phyloP scores from a whole-genome alignment of 495 filamentous ascomycete genomes.

The Schizothecium vesticola region DNA sequence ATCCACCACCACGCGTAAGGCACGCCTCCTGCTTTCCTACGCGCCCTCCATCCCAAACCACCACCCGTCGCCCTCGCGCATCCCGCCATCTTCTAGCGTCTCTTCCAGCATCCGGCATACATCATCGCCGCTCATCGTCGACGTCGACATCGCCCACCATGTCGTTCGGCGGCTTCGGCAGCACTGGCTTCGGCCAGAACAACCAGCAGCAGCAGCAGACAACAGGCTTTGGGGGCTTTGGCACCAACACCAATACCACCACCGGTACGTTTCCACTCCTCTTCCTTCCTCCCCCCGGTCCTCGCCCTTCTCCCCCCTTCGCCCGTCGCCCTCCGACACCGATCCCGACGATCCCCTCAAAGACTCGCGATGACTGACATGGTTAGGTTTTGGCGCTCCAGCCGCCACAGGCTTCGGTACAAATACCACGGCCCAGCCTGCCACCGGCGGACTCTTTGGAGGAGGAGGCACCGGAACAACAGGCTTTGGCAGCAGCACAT shows the following conservation, averaged over 20 bases:
- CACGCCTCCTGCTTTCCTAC: not conserved
- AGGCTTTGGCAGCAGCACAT: conserved; percentile 45
- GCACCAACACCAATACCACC: conserved; percentile 45
- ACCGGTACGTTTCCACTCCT: conserved; percentile 35
- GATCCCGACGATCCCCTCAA: not conserved
- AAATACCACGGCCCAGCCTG: conserved; percentile 26
- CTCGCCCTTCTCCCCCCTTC: not conserved
- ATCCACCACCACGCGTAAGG: not conserved
- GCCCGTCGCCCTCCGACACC: not conserved
- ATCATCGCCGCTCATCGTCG: not conserved
- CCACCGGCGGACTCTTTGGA: conserved; percentile 12
- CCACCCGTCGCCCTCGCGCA: not conserved
- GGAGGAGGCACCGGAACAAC: conserved; percentile 28
- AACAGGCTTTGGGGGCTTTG: conserved; percentile 52
- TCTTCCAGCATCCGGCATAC: not conserved
- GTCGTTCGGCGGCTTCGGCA: conserved; percentile 43
- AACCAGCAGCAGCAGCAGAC: conserved; percentile 54
- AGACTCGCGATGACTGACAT: conserved; percentile 8
- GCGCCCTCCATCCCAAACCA: not conserved
- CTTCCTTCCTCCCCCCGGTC: conserved; percentile 19
- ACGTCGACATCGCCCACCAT: conserved; percentile 30
- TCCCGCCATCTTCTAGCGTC: not conserved
- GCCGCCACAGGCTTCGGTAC: conserved; percentile 10
- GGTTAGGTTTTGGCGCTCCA: conserved; percentile 44
- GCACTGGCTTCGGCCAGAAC: conserved; percentile 55